Base-by-base conservation (phyloP, 1,139 yeast species). In the Yamadazyma buinensis region DNA sequence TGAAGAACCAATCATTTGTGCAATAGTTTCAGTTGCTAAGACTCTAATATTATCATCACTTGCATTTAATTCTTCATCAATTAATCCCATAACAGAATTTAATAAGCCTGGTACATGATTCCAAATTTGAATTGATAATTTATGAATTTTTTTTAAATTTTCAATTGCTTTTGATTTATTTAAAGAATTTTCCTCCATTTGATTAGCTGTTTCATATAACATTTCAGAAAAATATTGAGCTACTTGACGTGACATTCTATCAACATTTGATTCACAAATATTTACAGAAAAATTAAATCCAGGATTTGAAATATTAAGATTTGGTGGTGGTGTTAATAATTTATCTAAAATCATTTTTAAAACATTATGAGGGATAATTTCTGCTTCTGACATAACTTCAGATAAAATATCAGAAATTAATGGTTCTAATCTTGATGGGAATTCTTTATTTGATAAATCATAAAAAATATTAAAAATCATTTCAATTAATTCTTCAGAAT, bases 141-240 rank as follows among this genome's bases (percentile, higher is more conserved):
- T 66, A 49, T 87, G 95, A 6, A 84, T 65, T 46, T 78, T 80
- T 15, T 61, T 63, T 39, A 82, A 59, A 15, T 72, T 74, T 21
- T 65, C 72, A 30, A 65, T 48, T 3, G 72, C 63, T 18, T 55
- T 57, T 11, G 46, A 30, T 36, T 38, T 27, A 15, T 49, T 52
- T 5, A 51, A 52, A 17, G 5, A 5, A 5, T 17, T 17, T 19
- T 51, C 57, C 13, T 58, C 63, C 11, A 45, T 51, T 21, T 49
- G 48, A 23, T 55, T 54, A 3, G 64, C 59, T 20, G 65, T 60
- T 28, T 78, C 82, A 47, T 78, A 78, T 5, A 88, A 57, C 42
- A 81, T 66, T 49, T 86, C 95, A 0, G 95, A 81, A 46, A 87
- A 84, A 49, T 81, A 82, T 51, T 82, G 90, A 5, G 95, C 85